phyloP scores from a whole-genome alignment of 441 rosid genomes.

The Croton laevigatus region DNA sequence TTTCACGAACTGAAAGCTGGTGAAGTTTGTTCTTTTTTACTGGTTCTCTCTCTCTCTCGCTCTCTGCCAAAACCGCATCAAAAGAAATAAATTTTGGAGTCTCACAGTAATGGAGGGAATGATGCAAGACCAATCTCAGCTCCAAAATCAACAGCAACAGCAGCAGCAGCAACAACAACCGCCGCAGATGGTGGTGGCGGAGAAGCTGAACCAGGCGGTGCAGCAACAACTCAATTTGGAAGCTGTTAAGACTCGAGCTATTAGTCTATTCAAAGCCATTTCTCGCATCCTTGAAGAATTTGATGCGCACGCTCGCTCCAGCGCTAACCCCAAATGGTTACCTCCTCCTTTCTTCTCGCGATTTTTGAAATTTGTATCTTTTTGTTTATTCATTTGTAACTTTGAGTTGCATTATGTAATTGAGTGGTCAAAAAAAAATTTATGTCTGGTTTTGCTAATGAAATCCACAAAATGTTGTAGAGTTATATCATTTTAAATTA shows the following conservation, averaged over 20 bases:
- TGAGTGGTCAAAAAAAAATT: not conserved
- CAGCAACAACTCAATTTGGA: constrained; percentile 77
- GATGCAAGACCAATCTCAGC: constrained; percentile 47
- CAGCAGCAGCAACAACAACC: constrained; percentile 34
- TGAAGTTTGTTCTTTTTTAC: no score
- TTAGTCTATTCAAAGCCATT: constrained; percentile 72
- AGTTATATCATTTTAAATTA: not conserved
- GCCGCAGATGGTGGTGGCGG: constrained; percentile 38
- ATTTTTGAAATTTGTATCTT: not conserved
- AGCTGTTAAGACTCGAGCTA: constrained; percentile 71
- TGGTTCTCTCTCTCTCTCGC: not conserved
- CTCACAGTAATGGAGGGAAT: constrained; percentile 47
- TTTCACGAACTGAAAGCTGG: not conserved
- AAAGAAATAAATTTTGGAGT: not conserved
- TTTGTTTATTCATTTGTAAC: not conserved
- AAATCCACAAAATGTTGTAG: not conserved
- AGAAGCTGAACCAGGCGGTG: constrained; percentile 65
- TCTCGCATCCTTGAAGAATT: constrained; percentile 90
- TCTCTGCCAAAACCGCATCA: not conserved
- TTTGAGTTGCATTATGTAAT: not conserved
- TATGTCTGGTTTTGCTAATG: not conserved
- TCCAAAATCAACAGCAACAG: no score
- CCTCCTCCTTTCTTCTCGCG: not conserved
- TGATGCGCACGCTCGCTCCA: constrained; percentile 70
- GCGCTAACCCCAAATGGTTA: constrained; percentile 85